Evolutionary conservation across 2,329 filamentous ascomycete species (phyloP).

Genomic region (Fusarium sororula): DNA sequence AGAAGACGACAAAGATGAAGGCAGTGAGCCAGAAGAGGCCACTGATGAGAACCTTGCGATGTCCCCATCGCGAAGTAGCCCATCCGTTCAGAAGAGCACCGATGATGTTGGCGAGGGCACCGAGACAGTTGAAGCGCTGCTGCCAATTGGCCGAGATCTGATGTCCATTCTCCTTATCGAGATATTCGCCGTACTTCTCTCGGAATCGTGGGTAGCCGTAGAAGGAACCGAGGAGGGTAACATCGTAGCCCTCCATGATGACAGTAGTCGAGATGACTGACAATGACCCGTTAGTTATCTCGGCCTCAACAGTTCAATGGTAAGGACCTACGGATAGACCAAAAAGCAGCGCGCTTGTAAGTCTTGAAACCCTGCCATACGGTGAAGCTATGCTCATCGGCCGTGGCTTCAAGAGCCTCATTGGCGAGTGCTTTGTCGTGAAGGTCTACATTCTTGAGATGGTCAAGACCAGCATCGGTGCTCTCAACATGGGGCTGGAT

Average conservation of each 20-base stretch:
- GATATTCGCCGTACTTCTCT: constrained; percentile 52
- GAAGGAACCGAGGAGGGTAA: constrained; percentile 57
- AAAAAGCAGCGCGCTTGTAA: constrained; percentile 52
- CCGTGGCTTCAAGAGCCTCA: constrained; percentile 49
- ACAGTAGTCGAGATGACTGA: constrained; percentile 56
- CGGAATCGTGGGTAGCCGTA: constrained; percentile 54
- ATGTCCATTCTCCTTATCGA: constrained; percentile 49
- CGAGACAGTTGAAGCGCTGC: constrained; percentile 54
- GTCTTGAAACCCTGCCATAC: constrained; percentile 50
- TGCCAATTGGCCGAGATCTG: constrained; percentile 63
- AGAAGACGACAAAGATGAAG: constrained; percentile 61
- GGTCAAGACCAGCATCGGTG: constrained; percentile 42
- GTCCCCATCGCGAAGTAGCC: constrained; percentile 53
- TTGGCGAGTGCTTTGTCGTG: constrained; percentile 51
- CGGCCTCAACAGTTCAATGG: neutral
- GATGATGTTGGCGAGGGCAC: constrained; percentile 50
- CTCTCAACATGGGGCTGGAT: constrained; percentile 45
- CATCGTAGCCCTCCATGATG: constrained; percentile 63
- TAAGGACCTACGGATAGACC: constrained; percentile 47
- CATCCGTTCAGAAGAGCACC: constrained; percentile 55
- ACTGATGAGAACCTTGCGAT: constrained; percentile 54
- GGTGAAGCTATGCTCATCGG: constrained; percentile 49
- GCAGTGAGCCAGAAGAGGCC: constrained; percentile 52
- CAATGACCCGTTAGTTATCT: constrained; percentile 3
- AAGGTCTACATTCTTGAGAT: constrained; percentile 47